These are phyloP conservation scores for Penicillium polonicum DNA, from an alignment of 2,329 filamentous ascomycete species.

Conservation along the genomic window DNA sequence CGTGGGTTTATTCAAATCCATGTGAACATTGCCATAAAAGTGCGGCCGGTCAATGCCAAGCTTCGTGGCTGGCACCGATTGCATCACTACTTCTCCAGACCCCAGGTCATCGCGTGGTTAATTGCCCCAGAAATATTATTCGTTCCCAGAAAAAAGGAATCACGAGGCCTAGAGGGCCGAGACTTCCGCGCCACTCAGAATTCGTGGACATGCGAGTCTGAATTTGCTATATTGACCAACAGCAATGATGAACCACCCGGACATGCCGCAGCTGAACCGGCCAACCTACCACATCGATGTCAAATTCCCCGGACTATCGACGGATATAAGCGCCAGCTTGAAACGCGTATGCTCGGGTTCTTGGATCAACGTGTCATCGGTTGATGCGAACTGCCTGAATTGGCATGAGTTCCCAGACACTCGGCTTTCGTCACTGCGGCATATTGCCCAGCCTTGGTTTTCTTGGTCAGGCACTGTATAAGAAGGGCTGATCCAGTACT, in stretches of 20 bases:
- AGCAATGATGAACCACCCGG: background rate
- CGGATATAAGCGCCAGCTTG: slow-evolving; percentile 2
- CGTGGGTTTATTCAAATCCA: background rate
- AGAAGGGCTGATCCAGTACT: background rate
- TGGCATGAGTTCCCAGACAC: background rate
- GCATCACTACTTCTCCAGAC: slow-evolving; percentile 11
- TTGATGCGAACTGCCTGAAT: background rate
- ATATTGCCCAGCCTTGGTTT: slow-evolving; percentile 1
- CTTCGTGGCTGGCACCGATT: slow-evolving; percentile 15
- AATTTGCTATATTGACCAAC: slow-evolving; percentile 3
- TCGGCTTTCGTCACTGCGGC: slow-evolving; percentile 2
- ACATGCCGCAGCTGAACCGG: background rate
- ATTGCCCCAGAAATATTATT: background rate
- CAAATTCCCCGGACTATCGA: slow-evolving; percentile 20
- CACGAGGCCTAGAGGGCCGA: slow-evolving; percentile 10
- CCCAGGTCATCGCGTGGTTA: background rate
- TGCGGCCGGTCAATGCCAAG: background rate
- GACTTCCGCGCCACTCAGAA: slow-evolving; percentile 14
- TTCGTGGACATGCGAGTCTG: slow-evolving; percentile 8
- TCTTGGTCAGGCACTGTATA: slow-evolving; percentile 10
- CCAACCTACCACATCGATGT: slow-evolving; percentile 5
- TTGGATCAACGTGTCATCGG: slow-evolving; percentile 25
- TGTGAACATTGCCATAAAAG: background rate
- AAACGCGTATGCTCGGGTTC: too few species aligned
- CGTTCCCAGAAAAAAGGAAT: slow-evolving; percentile 9